Percentiles rank a stretch among this genome's conserved stretches.
Conservation (phyloP, 2,329 filamentous ascomycete genomes). For the Arachnomyces sp. region DNA sequence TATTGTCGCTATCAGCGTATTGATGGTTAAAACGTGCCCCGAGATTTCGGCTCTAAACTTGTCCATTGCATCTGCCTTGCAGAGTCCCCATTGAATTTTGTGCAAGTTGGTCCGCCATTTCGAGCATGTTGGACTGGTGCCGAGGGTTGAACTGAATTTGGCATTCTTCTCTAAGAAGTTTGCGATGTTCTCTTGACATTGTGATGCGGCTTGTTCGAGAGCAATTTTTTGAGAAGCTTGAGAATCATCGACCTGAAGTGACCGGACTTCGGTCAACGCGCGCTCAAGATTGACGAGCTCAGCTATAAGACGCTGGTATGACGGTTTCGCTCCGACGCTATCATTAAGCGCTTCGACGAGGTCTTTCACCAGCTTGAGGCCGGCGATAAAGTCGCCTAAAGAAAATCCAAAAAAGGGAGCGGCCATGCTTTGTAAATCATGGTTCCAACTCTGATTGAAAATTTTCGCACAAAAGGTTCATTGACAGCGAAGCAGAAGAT, state of each 20-base stretch:
- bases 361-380: slow-evolving; percentile 4
- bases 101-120: slow-evolving; percentile 1
- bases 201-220: slow-evolving; percentile 1
- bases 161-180: background rate
- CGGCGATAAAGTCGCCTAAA: slow-evolving; percentile 11
- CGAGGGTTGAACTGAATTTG: slow-evolving; percentile 4
- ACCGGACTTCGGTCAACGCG: slow-evolving; percentile 1
- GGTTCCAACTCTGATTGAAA: too few species aligned
- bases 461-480: too few species aligned
- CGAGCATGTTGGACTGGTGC: background rate
- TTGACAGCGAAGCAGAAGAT: too few species aligned
- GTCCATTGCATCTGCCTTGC: slow-evolving; percentile 4
- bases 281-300: slow-evolving; percentile 1
- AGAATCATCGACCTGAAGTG: slow-evolving; percentile 2
- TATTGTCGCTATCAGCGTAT: slow-evolving; percentile 7
- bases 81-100: slow-evolving; percentile 9
- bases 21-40: slow-evolving; percentile 6
- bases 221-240: background rate
- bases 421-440: too few species aligned
- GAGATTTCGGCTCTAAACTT: slow-evolving; percentile 5
- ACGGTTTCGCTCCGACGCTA: background rate
- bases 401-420: too few species aligned
- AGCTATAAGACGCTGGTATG: slow-evolving; percentile 2
- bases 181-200: slow-evolving; percentile 1
- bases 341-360: slow-evolving; percentile 4